Evolutionary conservation across 163 green algal species (phyloP).

Genomic region (Chloromonas sp.): DNA sequence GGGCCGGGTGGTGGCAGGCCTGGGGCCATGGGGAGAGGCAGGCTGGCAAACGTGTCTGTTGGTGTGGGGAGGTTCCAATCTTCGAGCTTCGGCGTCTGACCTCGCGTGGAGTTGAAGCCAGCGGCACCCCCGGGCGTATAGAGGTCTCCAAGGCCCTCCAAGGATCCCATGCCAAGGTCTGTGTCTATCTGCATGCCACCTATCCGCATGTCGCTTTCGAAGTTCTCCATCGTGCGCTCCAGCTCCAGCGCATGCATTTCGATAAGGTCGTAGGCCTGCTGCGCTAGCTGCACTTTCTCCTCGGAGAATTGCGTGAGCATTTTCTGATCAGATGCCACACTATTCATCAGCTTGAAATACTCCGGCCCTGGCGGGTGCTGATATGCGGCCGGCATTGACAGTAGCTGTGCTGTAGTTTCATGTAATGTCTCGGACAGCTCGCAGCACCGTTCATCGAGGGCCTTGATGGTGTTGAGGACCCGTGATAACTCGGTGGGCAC

Average conservation of each 20-base stretch:
- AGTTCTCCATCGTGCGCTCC: conserved; percentile 36
- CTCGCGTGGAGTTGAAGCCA: not conserved
- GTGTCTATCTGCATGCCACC: not conserved
- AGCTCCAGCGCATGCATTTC: conserved; percentile 40
- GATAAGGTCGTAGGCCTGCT: conserved; percentile 38
- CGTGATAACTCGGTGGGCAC: conserved; percentile 46
- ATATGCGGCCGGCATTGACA: conserved; percentile 22
- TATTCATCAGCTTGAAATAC: conserved; percentile 17
- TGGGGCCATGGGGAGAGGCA: not conserved
- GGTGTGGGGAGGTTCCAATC: conserved; percentile 2
- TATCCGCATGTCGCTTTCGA: conserved; percentile 30
- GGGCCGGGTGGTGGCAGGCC: not conserved
- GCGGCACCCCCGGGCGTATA: not conserved
- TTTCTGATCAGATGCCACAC: conserved; percentile 5
- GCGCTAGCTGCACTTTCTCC: conserved; percentile 33
- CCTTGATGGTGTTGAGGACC: conserved; percentile 49
- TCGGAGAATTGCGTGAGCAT: conserved; percentile 23
- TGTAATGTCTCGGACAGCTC: conserved; percentile 23
- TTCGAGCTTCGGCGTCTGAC: conserved; percentile 10
- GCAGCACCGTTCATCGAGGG: conserved; percentile 39
- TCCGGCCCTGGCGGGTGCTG: conserved; percentile 13
- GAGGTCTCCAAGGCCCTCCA: not conserved
- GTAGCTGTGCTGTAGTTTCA: conserved; percentile 7
- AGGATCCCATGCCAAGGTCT: not conserved
- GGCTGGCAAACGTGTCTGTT: not conserved